Evolutionary conservation across 257 asterid genomes (phyloP).

Genomic region (Orobanche coerulescens): DNA sequence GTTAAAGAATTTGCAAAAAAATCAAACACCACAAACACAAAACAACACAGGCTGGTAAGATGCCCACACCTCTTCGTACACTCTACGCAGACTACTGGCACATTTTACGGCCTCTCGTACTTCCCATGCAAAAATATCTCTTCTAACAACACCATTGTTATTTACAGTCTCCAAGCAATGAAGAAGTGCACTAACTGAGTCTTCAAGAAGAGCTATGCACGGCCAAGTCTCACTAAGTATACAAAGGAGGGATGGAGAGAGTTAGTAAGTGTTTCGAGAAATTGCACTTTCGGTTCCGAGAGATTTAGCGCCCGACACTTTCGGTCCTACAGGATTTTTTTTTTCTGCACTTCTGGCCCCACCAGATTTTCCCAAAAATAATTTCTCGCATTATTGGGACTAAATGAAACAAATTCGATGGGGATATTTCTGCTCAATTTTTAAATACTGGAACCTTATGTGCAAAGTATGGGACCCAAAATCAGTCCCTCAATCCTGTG

Average conservation of each 20-base stretch:
- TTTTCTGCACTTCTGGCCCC: too few relatives aligned
- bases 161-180: conserved; percentile 65
- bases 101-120: conserved; percentile 68
- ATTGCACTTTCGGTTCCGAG: too few relatives aligned
- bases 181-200: conserved; percentile 69
- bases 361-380: too few relatives aligned
- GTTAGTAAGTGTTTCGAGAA: conserved; percentile 8
- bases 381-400: too few relatives aligned
- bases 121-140: conserved; percentile 46
- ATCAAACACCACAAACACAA: neutral
- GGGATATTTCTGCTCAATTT: too few relatives aligned
- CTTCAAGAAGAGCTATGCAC: conserved; percentile 63
- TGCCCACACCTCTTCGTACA: conserved; percentile 74
- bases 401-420: too few relatives aligned
- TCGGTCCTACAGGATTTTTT: too few relatives aligned
- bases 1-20: neutral
- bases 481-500: too few relatives aligned
- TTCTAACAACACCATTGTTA: conserved; percentile 25
- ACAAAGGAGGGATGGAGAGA: conserved; percentile 7
- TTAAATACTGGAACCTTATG: too few relatives aligned
- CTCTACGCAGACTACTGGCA: conserved; percentile 75
- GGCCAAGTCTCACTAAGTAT: conserved; percentile 52
- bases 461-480: too few relatives aligned
- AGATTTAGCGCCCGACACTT: too few relatives aligned
- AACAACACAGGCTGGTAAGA: conserved; percentile 9